These are phyloP conservation scores for Neonectria hederae DNA, from an alignment of 2,329 filamentous ascomycete species.

Conservation along the genomic window DNA sequence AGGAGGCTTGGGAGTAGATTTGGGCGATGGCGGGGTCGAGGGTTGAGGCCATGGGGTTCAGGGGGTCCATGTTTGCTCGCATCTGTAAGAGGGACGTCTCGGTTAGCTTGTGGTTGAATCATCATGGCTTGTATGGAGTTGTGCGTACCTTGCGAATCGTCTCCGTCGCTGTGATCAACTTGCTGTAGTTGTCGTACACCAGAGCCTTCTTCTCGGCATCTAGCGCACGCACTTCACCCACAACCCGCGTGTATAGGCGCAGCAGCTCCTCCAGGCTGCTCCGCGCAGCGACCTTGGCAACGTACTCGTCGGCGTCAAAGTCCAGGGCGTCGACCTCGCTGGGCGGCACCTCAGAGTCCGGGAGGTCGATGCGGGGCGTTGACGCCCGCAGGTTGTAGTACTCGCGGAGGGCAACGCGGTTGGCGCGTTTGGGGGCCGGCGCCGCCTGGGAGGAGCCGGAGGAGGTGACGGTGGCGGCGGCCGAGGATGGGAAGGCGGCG, in stretches of 20 bases:
- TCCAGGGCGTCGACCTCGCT: constrained; percentile 77
- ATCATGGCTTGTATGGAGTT: background rate
- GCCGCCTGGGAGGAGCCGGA: constrained; percentile 45
- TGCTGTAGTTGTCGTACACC: constrained; percentile 98
- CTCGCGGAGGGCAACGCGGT: constrained; percentile 88
- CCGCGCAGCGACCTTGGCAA: constrained; percentile 67
- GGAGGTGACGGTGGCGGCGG: constrained; percentile 1
- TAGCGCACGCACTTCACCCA: constrained; percentile 85
- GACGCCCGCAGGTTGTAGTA: constrained; percentile 82
- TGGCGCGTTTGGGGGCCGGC: constrained; percentile 62
- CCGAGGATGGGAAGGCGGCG: constrained; percentile 21
- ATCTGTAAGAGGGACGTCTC: constrained; percentile 58
- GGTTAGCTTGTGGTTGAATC: background rate
- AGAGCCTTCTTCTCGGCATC: constrained; percentile 97
- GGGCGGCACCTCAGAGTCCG: constrained; percentile 66
- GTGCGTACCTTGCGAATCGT: constrained; percentile 80
- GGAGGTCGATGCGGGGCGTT: constrained; percentile 55
- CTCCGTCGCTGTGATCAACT: constrained; percentile 94
- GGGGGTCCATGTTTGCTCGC: constrained; percentile 81
- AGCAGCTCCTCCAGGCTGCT: constrained; percentile 75
- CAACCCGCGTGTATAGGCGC: constrained; percentile 73
- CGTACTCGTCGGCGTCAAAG: constrained; percentile 79
- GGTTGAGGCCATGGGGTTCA: constrained; percentile 78
- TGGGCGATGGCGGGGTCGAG: constrained; percentile 78
- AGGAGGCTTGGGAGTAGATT: constrained; percentile 71